Percentiles rank a stretch among this genome's conserved stretches.
Evolutionary conservation across 1,139 yeast genomes (phyloP).

Genomic region (Trichomonascaceae sp.): DNA sequence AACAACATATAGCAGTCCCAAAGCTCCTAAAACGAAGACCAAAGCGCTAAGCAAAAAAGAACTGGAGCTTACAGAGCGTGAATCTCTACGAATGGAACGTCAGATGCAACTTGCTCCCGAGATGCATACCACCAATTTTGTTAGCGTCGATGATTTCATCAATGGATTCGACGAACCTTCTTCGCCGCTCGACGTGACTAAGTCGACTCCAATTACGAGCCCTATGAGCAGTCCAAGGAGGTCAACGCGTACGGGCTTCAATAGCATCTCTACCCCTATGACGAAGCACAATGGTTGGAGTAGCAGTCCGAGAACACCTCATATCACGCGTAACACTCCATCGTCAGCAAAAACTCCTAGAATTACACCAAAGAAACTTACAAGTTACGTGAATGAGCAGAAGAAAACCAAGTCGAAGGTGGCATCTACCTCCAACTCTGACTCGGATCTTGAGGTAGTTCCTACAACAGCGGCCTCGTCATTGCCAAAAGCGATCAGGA

Average conservation of each 20-base stretch:
- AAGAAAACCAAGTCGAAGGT: slow-evolving; percentile 3
- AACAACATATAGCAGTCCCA: background rate
- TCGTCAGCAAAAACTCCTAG: slow-evolving; percentile 1
- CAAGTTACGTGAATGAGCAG: slow-evolving; percentile 16
- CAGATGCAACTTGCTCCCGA: slow-evolving; percentile 27
- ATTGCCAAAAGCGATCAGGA: slow-evolving; percentile 17
- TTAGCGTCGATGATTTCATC: slow-evolving; percentile 24
- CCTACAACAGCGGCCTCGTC: slow-evolving; percentile 20
- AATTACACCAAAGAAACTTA: slow-evolving; percentile 16
- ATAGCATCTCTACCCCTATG: slow-evolving; percentile 1
- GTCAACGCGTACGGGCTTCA: background rate
- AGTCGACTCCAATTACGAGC: slow-evolving; percentile 8
- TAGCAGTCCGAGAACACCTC: slow-evolving; percentile 3
- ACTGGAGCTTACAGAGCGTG: slow-evolving; percentile 27
- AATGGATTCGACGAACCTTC: slow-evolving; percentile 8
- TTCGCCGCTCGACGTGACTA: background rate
- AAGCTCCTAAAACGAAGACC: background rate
- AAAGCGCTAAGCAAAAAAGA: slow-evolving; percentile 24
- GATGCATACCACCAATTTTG: slow-evolving; percentile 19
- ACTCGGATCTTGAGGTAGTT: slow-evolving; percentile 26
- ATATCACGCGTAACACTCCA: background rate
- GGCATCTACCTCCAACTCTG: slow-evolving; percentile 14
- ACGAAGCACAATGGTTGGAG: background rate
- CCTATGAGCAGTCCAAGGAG: slow-evolving; percentile 5
- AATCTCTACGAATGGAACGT: slow-evolving; percentile 29